A percentile compares a stretch with the other conserved stretches of the same genome.
Conservation (phyloP, 78 protist species). For the Polysphondylium violaceum region DNA sequence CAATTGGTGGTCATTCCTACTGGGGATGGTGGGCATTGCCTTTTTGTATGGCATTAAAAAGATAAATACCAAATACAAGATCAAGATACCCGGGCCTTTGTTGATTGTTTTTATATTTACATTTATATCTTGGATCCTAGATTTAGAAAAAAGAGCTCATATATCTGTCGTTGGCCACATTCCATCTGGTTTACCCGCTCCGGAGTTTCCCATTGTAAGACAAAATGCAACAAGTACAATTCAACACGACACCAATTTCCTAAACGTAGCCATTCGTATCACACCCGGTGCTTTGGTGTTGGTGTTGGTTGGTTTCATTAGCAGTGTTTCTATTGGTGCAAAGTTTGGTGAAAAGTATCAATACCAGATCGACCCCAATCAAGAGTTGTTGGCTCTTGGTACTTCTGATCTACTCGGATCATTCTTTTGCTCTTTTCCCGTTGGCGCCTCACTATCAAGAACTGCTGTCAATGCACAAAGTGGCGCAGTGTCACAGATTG, state of each 20-base stretch:
- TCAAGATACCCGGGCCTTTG: conserved; percentile 81
- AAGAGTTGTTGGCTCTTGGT: conserved; percentile 91
- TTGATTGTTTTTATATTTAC: conserved; percentile 79
- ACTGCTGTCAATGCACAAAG: conserved; percentile 80
- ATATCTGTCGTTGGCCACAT: conserved; percentile 78
- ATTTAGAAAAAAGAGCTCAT: conserved; percentile 46
- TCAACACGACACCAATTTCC: conserved; percentile 4
- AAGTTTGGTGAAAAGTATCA: conserved; percentile 64
- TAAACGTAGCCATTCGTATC: background rate
- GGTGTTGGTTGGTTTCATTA: conserved; percentile 82
- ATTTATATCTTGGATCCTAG: conserved; percentile 35
- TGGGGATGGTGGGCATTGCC: conserved; percentile 71
- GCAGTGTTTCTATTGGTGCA: conserved; percentile 81
- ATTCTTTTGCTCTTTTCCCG: conserved; percentile 84
- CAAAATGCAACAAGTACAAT: background rate
- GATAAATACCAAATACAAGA: conserved; percentile 14
- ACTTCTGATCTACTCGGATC: conserved; percentile 81
- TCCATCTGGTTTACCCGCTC: conserved; percentile 80
- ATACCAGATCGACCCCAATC: conserved; percentile 75
- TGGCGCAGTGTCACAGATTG: conserved; percentile 81
- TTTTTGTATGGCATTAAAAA: conserved; percentile 57
- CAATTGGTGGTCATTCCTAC: conserved; percentile 70
- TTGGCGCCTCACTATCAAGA: conserved; percentile 86
- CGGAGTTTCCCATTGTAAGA: conserved; percentile 29
- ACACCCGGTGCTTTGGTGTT: conserved; percentile 72